phyloP scores from a whole-genome alignment of 2,329 filamentous ascomycete genomes.

The Fusarium sp. region DNA sequence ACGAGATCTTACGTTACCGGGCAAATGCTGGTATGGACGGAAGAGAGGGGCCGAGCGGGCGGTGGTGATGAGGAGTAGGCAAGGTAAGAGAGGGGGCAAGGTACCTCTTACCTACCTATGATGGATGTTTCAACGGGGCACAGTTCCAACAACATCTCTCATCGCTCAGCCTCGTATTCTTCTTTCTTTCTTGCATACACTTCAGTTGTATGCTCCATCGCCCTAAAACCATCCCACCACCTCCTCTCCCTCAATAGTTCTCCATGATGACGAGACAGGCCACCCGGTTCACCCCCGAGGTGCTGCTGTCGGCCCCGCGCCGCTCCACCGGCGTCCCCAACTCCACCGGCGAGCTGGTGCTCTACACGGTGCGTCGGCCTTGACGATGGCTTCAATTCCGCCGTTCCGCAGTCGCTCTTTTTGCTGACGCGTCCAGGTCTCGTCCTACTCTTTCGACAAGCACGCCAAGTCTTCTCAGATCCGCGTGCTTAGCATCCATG shows the following conservation, averaged over 20 bases:
- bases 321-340: constrained; percentile 80
- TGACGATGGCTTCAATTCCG: constrained; percentile 10
- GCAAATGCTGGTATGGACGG: constrained; percentile 22
- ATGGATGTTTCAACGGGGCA: constrained; percentile 33
- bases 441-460: constrained; percentile 82
- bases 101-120: constrained; percentile 12
- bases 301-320: constrained; percentile 80
- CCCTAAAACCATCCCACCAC: neutral
- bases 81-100: constrained; percentile 24
- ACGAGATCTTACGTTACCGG: neutral
- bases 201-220: neutral
- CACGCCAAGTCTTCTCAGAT: constrained; percentile 78
- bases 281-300: constrained; percentile 80
- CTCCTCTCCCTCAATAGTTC: neutral
- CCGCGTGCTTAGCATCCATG: constrained; percentile 76
- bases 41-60: constrained; percentile 39
- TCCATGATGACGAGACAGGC: constrained; percentile 76
- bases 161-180: neutral
- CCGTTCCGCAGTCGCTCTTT: neutral
- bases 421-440: constrained; percentile 57
- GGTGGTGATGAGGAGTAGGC: constrained; percentile 23
- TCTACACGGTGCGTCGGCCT: constrained; percentile 68
- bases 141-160: constrained; percentile 13
- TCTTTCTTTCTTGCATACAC: constrained; percentile 8
- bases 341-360: constrained; percentile 69